Conservation (phyloP, 192 early-diverging fungal species). For the Allomyces arbusculus region DNA sequence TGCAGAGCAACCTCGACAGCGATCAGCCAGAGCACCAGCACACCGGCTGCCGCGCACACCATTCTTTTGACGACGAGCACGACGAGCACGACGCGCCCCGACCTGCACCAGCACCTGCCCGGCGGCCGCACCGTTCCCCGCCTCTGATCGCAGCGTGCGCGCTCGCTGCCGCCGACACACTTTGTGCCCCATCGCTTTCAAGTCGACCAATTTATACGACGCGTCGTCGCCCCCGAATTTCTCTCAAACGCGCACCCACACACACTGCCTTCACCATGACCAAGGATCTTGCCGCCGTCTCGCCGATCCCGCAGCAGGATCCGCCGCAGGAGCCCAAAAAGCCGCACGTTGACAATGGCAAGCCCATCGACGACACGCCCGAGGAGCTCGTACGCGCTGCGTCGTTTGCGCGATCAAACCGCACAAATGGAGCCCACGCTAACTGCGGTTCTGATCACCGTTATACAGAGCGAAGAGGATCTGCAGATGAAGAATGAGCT, state of each 20-base stretch:
- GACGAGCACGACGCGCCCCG: too few relatives aligned
- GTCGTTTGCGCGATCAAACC: not conserved
- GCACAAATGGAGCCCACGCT: not conserved
- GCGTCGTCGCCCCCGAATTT: too few relatives aligned
- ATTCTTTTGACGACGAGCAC: too few relatives aligned
- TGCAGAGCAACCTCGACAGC: too few relatives aligned
- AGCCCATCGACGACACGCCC: constrained; percentile 17
- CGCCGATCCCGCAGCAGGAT: constrained; percentile 14
- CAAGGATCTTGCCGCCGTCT: constrained; percentile 12
- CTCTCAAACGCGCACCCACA: not conserved
- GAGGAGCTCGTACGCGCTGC: constrained; percentile 8
- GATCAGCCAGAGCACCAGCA: too few relatives aligned
- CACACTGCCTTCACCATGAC: constrained; percentile 6
- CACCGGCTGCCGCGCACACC: too few relatives aligned
- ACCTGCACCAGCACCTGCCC: too few relatives aligned
- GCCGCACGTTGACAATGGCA: constrained; percentile 16
- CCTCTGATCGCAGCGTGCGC: too few relatives aligned
- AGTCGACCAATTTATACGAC: too few relatives aligned
- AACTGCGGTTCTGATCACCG: constrained; percentile 4
- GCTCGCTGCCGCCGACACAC: too few relatives aligned
- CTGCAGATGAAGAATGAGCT: constrained; percentile 77
- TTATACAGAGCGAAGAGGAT: constrained; percentile 72
- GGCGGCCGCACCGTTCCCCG: too few relatives aligned
- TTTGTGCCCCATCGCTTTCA: too few relatives aligned
- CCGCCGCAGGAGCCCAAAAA: constrained; percentile 2